Base-by-base conservation (phyloP, 495 filamentous ascomycete species). In the Neurospora pannonica region DNA sequence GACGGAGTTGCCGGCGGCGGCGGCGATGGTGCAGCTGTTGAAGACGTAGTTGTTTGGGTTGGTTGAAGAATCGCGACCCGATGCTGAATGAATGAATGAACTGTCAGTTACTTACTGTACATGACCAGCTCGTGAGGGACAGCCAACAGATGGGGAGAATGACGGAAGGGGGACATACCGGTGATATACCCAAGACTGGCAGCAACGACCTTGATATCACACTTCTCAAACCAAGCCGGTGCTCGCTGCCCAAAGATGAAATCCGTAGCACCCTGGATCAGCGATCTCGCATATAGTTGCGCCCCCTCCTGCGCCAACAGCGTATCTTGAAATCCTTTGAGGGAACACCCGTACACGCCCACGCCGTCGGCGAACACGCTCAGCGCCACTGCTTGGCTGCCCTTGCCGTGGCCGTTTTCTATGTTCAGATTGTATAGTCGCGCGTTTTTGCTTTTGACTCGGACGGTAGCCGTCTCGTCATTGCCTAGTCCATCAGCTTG, bases 181-280 rank as follows among this genome's bases (percentile, higher is more conserved):
- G 90, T 89, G 77, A 92, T 84, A 73, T 86, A 89, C 19, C 87
- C 88, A 2, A 79, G 73, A 36, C 74, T 78, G 9, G 81, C 81
- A 7, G 82, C 81, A 38, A 87, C 82, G 21, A 92, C 88, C 5
- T 85, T 79, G 73, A 92, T 88, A 74, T 88, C 86, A 46, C 83
- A 85, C 34, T 81, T 76, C 75, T 91, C 88, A 76, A 92, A 90
- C 90, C 90, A 93, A 13, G 86, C 86, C 11, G 80, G 81, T 13
- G 87, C 88, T 34, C 83, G 80, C 79, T 90, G 88, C 8, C 91
- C 91, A 79, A 91, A 92, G 76, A 92, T 88, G 77, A 91, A 92
- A 77, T 92, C 90, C 28, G 88, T 88, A 13, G 87, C 87, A 15
- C 90, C 90, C 73, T 86, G 82, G 75, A 92, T 89, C 70, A 85